Evolutionary conservation across 768 basidiomycete genomes (phyloP).

Genomic region (Pluteus cervinus): DNA sequence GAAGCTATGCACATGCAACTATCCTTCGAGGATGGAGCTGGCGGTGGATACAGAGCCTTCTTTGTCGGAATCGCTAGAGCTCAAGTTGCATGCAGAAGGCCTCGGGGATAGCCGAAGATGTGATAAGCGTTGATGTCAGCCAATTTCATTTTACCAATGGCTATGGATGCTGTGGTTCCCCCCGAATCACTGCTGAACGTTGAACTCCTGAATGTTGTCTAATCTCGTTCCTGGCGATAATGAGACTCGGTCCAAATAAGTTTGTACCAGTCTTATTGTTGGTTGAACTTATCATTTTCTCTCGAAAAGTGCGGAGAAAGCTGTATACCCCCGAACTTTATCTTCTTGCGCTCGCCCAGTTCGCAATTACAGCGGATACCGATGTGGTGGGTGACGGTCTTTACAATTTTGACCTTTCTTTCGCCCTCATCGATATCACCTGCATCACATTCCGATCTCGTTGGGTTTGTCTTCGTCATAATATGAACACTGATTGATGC

Average conservation of each 20-base stretch:
- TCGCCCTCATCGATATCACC: too few species aligned
- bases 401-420: background rate
- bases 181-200: conserved; percentile 71
- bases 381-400: conserved; percentile 55
- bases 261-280: too few species aligned
- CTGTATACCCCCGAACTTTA: conserved; percentile 79
- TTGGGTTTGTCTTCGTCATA: conserved; percentile 1
- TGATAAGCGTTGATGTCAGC: too few species aligned
- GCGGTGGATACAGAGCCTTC: too few species aligned
- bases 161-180: conserved; percentile 45
- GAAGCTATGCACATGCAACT: too few species aligned
- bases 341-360: conserved; percentile 70
- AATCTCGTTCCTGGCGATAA: conserved; percentile 83
- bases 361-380: conserved; percentile 68
- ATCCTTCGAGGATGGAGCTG: too few species aligned
- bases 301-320: conserved; percentile 58
- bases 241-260: conserved; percentile 68
- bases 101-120: too few species aligned
- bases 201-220: conserved; percentile 77
- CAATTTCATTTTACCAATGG: too few species aligned
- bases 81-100: too few species aligned
- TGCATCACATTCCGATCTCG: too few species aligned
- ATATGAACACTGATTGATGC: conserved; percentile 7
- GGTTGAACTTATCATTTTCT: background rate
- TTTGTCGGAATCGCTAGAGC: too few species aligned